Percentiles rank a stretch among this genome's conserved stretches.
Evolutionary conservation across 2,329 filamentous ascomycete genomes (phyloP).

Genomic region (Aspergillus quadricinctus): DNA sequence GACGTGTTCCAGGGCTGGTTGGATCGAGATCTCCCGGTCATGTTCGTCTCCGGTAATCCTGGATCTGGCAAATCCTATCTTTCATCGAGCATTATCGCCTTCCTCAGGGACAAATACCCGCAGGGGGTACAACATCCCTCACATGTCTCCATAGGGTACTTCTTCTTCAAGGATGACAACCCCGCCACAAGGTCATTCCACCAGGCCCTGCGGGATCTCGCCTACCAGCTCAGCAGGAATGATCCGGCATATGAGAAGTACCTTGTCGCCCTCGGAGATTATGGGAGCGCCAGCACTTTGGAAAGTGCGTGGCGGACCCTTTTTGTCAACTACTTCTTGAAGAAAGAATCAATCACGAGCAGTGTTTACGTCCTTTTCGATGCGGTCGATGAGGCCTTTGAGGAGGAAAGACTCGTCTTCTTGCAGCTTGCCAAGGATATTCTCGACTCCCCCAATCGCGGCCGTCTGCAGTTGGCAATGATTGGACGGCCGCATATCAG

Average conservation of each 20-base stretch:
- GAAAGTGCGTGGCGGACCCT: conserved; percentile 43
- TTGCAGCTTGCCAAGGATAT: conserved; percentile 33
- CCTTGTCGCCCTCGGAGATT: conserved; percentile 32
- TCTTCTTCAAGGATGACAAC: conserved; percentile 48
- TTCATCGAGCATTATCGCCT: conserved; percentile 41
- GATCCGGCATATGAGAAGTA: conserved; percentile 45
- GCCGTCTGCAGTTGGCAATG: conserved; percentile 29
- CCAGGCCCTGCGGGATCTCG: conserved; percentile 45
- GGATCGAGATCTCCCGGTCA: conserved; percentile 33
- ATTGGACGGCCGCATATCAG: conserved; percentile 41
- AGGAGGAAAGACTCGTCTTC: conserved; percentile 36
- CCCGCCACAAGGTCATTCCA: conserved; percentile 44
- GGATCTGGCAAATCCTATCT: conserved; percentile 48
- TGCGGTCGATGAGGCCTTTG: conserved; percentile 45
- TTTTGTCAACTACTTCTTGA: conserved; percentile 37
- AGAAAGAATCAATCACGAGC: conserved; percentile 27
- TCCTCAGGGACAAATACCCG: conserved; percentile 33
- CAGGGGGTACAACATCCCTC: conserved; percentile 12
- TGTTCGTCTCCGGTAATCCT: conserved; percentile 45
- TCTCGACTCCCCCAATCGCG: conserved; percentile 14
- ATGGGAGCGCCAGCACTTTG: conserved; percentile 43
- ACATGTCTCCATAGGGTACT: conserved; percentile 39
- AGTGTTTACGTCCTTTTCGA: conserved; percentile 46
- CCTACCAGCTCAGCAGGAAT: conserved; percentile 46
- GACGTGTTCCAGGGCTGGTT: conserved; percentile 40